Evolutionary conservation across 2,329 filamentous ascomycete species (phyloP).

Genomic region (Blumeria graminis): DNA sequence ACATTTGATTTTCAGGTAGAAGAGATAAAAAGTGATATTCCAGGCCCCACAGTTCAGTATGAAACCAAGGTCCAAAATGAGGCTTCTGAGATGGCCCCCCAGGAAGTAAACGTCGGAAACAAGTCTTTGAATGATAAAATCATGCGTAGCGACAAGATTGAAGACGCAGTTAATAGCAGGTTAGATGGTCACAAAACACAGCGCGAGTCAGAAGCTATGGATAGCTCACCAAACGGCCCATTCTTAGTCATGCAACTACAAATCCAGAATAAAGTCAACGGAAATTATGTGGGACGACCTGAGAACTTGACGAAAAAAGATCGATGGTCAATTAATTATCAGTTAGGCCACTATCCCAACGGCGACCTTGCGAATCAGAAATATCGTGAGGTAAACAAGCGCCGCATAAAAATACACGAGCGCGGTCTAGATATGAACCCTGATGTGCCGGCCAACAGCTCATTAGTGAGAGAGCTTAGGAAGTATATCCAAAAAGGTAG

Average conservation of each 20-base stretch:
- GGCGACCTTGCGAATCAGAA: slow-evolving; percentile 20
- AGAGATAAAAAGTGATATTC: background rate
- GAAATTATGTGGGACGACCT: slow-evolving; percentile 35
- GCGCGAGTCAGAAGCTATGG: background rate
- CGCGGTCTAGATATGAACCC: slow-evolving; percentile 9
- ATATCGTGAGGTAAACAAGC: slow-evolving; percentile 30
- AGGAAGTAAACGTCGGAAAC: background rate
- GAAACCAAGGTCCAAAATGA: background rate
- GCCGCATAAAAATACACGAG: slow-evolving; percentile 25
- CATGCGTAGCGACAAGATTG: slow-evolving; percentile 1
- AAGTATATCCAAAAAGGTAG: slow-evolving; percentile 30
- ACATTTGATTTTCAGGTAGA: too few relatives aligned
- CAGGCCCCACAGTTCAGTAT: background rate
- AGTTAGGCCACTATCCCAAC: slow-evolving; percentile 35
- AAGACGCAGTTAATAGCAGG: background rate
- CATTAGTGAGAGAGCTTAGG: slow-evolving; percentile 17
- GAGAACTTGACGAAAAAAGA: slow-evolving; percentile 20
- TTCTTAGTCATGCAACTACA: slow-evolving; percentile 35
- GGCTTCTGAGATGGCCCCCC: background rate
- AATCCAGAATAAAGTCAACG: slow-evolving; percentile 49
- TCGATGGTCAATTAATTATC: slow-evolving; percentile 57
- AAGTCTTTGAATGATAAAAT: background rate
- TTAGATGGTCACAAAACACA: background rate
- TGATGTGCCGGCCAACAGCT: slow-evolving; percentile 7
- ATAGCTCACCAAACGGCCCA: background rate